Evolutionary conservation across 2,329 filamentous ascomycete genomes (phyloP).

Genomic region (Diaporthe sp.): DNA sequence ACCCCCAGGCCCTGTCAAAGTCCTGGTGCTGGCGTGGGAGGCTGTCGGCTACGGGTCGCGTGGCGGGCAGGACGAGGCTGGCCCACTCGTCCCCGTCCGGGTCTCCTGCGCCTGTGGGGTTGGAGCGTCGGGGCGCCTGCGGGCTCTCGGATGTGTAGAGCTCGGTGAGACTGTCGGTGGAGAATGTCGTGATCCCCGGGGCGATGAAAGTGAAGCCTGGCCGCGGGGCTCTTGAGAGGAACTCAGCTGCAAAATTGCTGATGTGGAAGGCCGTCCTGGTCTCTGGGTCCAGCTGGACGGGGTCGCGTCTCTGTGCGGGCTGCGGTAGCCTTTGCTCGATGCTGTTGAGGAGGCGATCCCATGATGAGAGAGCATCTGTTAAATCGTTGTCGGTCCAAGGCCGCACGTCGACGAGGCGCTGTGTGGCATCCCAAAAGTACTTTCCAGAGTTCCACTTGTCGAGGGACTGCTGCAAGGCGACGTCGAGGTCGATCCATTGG

Average conservation of each 20-base stretch:
- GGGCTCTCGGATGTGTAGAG: background rate
- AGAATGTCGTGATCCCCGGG: background rate
- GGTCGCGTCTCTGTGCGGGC: background rate
- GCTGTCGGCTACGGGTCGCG: background rate
- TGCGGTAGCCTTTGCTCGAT: background rate
- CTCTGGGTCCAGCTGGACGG: background rate
- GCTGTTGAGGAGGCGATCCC: slow-evolving; percentile 3
- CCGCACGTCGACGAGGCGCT: background rate
- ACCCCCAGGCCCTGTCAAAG: background rate
- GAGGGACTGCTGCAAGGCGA: background rate
- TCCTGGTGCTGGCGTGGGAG: background rate
- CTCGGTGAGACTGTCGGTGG: background rate
- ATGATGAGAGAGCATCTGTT: background rate
- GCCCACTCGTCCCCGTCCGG: background rate
- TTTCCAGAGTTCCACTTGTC: slow-evolving; percentile 8
- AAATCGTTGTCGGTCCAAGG: background rate
- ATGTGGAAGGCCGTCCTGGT: background rate
- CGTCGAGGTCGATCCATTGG: background rate
- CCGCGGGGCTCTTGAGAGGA: background rate
- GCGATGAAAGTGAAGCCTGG: background rate
- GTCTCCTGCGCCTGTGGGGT: background rate
- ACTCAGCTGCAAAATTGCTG: background rate
- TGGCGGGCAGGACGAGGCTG: background rate
- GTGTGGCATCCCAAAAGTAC: background rate
- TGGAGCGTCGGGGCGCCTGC: background rate